A percentile compares a stretch with the other conserved stretches of the same genome.
Evolutionary conservation across 331 rosid species (phyloP).

Genomic region (Pyracantha coccinea): DNA sequence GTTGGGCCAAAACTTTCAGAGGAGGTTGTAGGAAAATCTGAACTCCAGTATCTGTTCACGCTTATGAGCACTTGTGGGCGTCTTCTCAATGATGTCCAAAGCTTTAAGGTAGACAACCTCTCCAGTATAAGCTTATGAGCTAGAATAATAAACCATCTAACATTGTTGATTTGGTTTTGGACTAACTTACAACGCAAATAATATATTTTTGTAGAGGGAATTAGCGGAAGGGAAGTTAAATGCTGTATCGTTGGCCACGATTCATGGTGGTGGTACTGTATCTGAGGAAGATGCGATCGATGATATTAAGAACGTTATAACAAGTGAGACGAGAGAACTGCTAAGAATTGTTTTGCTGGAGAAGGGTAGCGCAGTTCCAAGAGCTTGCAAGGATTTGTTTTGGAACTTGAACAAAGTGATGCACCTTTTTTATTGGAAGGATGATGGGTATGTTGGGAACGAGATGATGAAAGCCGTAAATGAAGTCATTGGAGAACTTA

Average conservation of each 20-base stretch:
- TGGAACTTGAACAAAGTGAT: conserved; percentile 66
- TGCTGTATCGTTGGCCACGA: conserved; percentile 31
- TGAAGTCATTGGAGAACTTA: background rate
- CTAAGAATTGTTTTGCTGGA: conserved; percentile 55
- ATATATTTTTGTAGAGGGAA: conserved; percentile 50
- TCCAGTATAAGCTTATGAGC: too few species aligned
- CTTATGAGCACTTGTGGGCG: conserved; percentile 68
- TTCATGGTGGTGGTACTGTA: conserved; percentile 22
- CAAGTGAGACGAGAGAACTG: conserved; percentile 48
- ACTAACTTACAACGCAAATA: conserved; percentile 3
- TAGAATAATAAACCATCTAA: background rate
- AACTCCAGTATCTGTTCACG: conserved; percentile 35
- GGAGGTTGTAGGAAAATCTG: conserved; percentile 24
- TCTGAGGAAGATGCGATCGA: conserved; percentile 34
- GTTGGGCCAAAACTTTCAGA: conserved; percentile 69
- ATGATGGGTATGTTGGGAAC: conserved; percentile 62
- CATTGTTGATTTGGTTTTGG: background rate
- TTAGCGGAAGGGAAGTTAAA: conserved; percentile 67
- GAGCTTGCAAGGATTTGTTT: conserved; percentile 77
- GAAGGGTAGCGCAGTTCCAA: conserved; percentile 50
- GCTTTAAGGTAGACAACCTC: conserved; percentile 41
- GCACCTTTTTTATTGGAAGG: conserved; percentile 58
- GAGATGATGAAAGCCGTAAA: conserved; percentile 37
- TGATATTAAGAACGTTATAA: conserved; percentile 29
- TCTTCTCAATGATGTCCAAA: conserved; percentile 63